These are phyloP conservation scores for Saccharomycopsis capsularis DNA, from an alignment of 805 yeast genomes.

Conservation along the genomic window DNA sequence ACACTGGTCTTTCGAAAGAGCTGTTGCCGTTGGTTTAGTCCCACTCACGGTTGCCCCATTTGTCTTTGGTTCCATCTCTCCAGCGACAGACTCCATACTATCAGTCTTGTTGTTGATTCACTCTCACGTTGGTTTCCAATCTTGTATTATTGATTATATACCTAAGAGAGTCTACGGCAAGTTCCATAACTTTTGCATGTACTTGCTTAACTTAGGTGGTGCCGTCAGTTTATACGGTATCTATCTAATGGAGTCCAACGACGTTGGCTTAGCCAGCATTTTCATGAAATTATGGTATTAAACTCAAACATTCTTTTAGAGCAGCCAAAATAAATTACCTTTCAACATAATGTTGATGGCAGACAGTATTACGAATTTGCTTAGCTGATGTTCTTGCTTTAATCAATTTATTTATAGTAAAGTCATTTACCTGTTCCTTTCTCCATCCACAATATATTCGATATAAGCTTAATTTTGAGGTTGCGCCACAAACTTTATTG, in stretches of 20 bases:
- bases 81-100: conserved; percentile 66
- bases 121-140: conserved; percentile 77
- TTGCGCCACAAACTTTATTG: too few relatives aligned
- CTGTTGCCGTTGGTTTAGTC: conserved; percentile 59
- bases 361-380: too few relatives aligned
- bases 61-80: conserved; percentile 62
- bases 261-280: conserved; percentile 60
- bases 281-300: conserved; percentile 30
- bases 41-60: conserved; percentile 77
- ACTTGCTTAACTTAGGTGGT: conserved; percentile 66
- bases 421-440: too few relatives aligned
- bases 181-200: conserved; percentile 63
- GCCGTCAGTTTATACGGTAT: conserved; percentile 68
- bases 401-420: too few relatives aligned
- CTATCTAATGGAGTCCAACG: conserved; percentile 72
- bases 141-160: conserved; percentile 90
- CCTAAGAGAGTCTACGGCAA: conserved; percentile 80
- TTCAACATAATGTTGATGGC: too few relatives aligned
- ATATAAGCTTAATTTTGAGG: too few relatives aligned
- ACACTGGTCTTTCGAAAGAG: conserved; percentile 90
- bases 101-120: conserved; percentile 66
- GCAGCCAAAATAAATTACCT: too few relatives aligned
- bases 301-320: too few relatives aligned
- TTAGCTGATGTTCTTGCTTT: too few relatives aligned
- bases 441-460: too few relatives aligned